Base-by-base conservation (phyloP, 1,284 basidiomycete genomes). In the Mrakiaceae sp. region DNA sequence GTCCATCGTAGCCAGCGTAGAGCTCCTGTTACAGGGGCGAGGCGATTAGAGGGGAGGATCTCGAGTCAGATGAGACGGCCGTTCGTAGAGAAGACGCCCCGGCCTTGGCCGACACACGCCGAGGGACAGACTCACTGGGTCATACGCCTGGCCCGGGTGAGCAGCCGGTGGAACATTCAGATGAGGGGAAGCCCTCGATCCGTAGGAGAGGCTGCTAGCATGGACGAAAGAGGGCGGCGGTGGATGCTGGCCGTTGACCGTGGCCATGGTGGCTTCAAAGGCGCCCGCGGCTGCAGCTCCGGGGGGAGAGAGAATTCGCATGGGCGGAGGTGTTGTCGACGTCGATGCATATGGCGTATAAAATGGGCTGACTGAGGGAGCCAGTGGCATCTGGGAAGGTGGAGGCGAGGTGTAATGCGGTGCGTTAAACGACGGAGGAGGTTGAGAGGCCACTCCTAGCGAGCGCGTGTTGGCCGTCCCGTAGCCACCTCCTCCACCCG, bases 231-330 rank as follows among this genome's bases (percentile, higher is more conserved):
- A 53, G 10, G 12, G 59, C 8, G 56, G 48, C n/a, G 57, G 27
- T 9, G 62, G 27, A 11, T 27, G 39, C 4, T 49, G 44, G 42
- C 47, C 44, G 27, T 40, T 27, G 61, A 63, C 50, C 12, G 61
- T 39, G 6, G 61, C 61, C 12, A 63, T 46, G 12, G 61, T 63
- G 6, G 61, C 61, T 39, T 63, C 61, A 27, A 63, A 63, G 1
- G 61, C 61, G 12, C 54, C 56, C 3, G 57, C 39, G 46, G 57
- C 47, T 14, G 16, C 44, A 27, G 47, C 51, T 11, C 54, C 51
- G 44, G 12, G 40, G 39, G 44, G 39, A 5, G 39, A 48, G 14
- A 16, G 54, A 48, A 16, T 27, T 44, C 46, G 46, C 49, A 16
- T 6, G 44, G 12, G 9, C 46, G 57, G 3, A 58, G 57, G 11